phyloP scores from a whole-genome alignment of 164 flowering plant species.

The Tinospora cordifolia region DNA sequence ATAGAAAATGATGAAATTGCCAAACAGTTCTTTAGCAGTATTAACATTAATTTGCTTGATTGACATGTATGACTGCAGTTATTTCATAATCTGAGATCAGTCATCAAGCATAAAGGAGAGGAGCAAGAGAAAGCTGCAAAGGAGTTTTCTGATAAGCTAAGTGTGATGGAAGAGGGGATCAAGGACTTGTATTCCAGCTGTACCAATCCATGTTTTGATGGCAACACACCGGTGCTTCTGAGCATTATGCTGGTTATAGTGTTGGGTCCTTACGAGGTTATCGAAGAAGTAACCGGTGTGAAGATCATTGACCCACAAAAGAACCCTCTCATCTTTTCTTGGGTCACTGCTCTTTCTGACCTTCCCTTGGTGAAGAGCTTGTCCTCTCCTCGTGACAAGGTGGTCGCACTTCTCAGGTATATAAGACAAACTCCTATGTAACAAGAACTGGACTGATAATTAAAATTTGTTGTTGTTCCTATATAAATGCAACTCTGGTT shows the following conservation, averaged over 20 bases:
- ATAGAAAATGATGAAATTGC: too few species aligned
- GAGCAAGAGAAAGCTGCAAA: conserved; percentile 17
- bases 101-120: conserved; percentile 13
- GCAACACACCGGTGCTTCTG: conserved; percentile 7
- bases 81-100: background rate
- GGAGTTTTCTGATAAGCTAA: conserved; percentile 5
- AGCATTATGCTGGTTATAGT: conserved; percentile 7
- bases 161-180: conserved; percentile 19
- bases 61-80: background rate
- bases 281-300: conserved; percentile 12
- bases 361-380: conserved; percentile 13
- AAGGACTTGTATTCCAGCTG: conserved; percentile 7
- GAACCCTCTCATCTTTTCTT: background rate
- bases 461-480: too few species aligned
- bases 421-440: background rate
- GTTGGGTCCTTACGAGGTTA: conserved; percentile 3
- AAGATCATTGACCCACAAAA: conserved; percentile 2
- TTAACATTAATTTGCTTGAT: too few species aligned
- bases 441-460: too few species aligned
- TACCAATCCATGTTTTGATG: background rate
- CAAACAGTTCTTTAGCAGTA: too few species aligned
- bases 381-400: conserved; percentile 8
- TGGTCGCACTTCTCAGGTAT: conserved; percentile 6
- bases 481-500: too few species aligned
- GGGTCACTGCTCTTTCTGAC: background rate